phyloP scores from a whole-genome alignment of 768 basidiomycete genomes.

The Hirschioporus abietinus region DNA sequence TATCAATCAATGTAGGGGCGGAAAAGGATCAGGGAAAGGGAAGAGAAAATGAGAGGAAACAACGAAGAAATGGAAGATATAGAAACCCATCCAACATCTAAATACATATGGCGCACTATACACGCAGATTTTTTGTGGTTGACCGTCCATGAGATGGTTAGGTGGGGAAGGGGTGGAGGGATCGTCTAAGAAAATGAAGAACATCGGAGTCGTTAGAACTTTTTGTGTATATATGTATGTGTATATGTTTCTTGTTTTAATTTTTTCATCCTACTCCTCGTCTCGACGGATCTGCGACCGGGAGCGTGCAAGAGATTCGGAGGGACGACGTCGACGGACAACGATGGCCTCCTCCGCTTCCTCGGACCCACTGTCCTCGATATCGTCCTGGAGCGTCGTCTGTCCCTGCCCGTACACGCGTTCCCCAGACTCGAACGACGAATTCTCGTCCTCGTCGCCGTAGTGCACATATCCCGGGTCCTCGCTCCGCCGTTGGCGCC shows the following conservation, averaged over 20 bases:
- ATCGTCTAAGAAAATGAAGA: conserved; percentile 7
- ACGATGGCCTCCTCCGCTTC: conserved; percentile 4
- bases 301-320: conserved; percentile 17
- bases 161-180: conserved; percentile 3
- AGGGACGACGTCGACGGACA: conserved; percentile 26
- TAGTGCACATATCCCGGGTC: neutral
- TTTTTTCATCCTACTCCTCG: neutral
- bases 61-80: conserved; percentile 2
- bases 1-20: neutral
- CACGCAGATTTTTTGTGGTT: neutral
- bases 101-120: neutral
- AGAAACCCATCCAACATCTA: neutral
- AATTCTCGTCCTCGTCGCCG: neutral
- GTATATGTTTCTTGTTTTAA: neutral
- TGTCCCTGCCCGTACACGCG: neutral
- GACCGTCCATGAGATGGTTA: conserved; percentile 6
- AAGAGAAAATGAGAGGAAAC: conserved; percentile 4
- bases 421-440: neutral
- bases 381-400: conserved; percentile 17
- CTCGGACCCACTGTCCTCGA: conserved; percentile 20
- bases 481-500: no score
- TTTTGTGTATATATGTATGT: conserved; percentile 2
- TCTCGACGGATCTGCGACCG: neutral
- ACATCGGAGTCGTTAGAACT: conserved; percentile 8
- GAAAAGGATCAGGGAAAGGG: conserved; percentile 3